A percentile compares a stretch with the other conserved stretches of the same genome.
Evolutionary conservation across 805 yeast genomes (phyloP).

Genomic region (Metschnikowia colocasiae): DNA sequence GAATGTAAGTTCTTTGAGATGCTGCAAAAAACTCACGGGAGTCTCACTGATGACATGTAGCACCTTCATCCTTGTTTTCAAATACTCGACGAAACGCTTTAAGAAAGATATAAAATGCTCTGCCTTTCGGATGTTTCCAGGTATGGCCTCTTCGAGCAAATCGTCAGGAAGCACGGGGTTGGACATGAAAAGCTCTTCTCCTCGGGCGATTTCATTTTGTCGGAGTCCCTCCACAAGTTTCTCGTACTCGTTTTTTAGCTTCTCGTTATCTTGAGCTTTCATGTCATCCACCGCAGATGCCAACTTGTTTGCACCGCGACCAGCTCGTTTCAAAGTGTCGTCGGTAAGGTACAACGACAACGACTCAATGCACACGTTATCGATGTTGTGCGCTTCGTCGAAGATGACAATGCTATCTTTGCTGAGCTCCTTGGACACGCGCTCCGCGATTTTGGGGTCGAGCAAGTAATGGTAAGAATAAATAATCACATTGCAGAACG

Average conservation of each 20-base stretch:
- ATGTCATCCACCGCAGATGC: slow-evolving; percentile 82
- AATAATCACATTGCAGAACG: slow-evolving; percentile 88
- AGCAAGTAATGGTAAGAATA: slow-evolving; percentile 94
- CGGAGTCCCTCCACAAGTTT: slow-evolving; percentile 85
- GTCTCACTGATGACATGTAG: slow-evolving; percentile 97
- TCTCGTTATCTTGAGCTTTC: slow-evolving; percentile 75
- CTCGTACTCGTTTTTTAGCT: slow-evolving; percentile 86
- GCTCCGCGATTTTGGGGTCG: slow-evolving; percentile 95
- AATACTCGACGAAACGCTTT: slow-evolving; percentile 87
- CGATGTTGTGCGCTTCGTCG: slow-evolving; percentile 98
- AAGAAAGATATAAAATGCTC: slow-evolving; percentile 94
- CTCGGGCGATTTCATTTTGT: slow-evolving; percentile 64
- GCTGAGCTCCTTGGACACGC: slow-evolving; percentile 88
- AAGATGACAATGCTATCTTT: slow-evolving; percentile 92
- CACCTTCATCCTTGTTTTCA: slow-evolving; percentile 96
- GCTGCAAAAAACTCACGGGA: slow-evolving; percentile 88
- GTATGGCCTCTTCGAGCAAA: slow-evolving; percentile 85
- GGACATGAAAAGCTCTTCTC: slow-evolving; percentile 70
- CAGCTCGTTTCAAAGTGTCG: slow-evolving; percentile 79
- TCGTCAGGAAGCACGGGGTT: slow-evolving; percentile 87
- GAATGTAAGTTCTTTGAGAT: slow-evolving; percentile 86
- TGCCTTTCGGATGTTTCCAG: slow-evolving; percentile 95
- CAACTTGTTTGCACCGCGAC: slow-evolving; percentile 78
- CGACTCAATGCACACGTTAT: slow-evolving; percentile 97
- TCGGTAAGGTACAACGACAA: slow-evolving; percentile 88